Conservation (phyloP, 257 asterid species). For the Fraxinus anomala region DNA sequence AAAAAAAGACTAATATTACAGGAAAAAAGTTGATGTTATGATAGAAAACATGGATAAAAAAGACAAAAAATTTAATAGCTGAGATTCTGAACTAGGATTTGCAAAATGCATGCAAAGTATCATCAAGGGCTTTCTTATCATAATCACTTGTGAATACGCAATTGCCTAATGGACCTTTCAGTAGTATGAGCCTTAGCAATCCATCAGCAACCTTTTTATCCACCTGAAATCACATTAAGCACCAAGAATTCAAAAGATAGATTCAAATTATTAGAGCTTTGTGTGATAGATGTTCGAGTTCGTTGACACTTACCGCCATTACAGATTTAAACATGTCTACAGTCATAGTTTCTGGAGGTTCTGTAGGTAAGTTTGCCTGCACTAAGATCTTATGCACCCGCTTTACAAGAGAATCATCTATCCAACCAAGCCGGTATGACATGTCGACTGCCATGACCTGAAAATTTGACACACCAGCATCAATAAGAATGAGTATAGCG, state of each 20-base stretch:
- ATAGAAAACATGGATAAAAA: not conserved
- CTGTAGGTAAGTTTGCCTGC: constrained; percentile 77
- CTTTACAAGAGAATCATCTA: constrained; percentile 75
- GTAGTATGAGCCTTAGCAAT: constrained; percentile 78
- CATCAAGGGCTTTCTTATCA: constrained; percentile 70
- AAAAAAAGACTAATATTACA: not conserved
- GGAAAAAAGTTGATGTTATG: not conserved
- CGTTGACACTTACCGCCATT: constrained; percentile 78
- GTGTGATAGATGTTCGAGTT: not conserved
- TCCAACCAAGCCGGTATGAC: constrained; percentile 96
- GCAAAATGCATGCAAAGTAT: constrained; percentile 72
- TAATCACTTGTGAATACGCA: constrained; percentile 94
- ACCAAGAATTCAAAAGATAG: constrained; percentile 16
- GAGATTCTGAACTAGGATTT: constrained; percentile 41
- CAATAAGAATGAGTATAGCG: constrained; percentile 9
- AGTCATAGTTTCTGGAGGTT: constrained; percentile 81
- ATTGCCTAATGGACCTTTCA: constrained; percentile 87
- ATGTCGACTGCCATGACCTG: constrained; percentile 98
- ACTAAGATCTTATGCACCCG: constrained; percentile 64
- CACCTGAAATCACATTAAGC: constrained; percentile 50
- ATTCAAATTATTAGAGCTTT: not conserved
- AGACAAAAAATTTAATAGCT: constrained; percentile 2
- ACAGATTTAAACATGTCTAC: constrained; percentile 88
- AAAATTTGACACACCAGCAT: constrained; percentile 12
- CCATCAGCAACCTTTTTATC: constrained; percentile 99